Percentiles rank a stretch among this genome's conserved stretches.
These are phyloP conservation scores for Chenopodium berlandieri DNA, from an alignment of 148 eudicot genomes.

Conservation along the genomic window DNA sequence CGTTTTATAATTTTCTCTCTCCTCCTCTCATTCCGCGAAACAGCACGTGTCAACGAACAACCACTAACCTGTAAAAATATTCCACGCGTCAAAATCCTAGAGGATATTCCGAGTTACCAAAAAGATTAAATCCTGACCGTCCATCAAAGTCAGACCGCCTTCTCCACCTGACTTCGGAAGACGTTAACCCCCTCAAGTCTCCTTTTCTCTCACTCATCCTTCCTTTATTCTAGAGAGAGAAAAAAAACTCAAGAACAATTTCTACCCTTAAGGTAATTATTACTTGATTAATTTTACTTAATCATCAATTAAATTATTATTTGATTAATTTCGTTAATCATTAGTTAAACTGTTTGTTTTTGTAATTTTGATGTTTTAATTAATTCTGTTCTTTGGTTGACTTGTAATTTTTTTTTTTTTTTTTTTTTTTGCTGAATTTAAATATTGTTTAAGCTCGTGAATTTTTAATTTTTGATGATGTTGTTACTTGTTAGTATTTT, in stretches of 20 bases:
- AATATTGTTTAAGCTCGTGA: not conserved
- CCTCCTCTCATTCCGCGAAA: conserved; percentile 39
- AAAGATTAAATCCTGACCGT: conserved; percentile 40
- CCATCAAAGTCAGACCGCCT: conserved; percentile 31
- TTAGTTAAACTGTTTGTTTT: not conserved
- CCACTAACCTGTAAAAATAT: not conserved
- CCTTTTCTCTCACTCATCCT: conserved; percentile 2
- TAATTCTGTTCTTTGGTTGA: conserved; percentile 11
- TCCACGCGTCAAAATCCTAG: conserved; percentile 29
- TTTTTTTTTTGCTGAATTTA: conserved; percentile 10
- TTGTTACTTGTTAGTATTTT: not conserved
- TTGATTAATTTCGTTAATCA: not conserved
- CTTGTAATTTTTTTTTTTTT: not conserved
- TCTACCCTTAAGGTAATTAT: not conserved
- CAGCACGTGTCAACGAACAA: conserved; percentile 33
- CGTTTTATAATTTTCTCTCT: not conserved
- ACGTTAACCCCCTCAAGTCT: not conserved
- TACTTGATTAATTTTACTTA: too few species aligned
- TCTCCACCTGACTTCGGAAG: conserved; percentile 23
- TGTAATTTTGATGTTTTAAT: not conserved
- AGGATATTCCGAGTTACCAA: not conserved
- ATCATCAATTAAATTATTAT: too few species aligned
- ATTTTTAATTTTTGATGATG: too few species aligned
- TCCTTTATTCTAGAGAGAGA: not conserved
- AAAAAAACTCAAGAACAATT: not conserved